Base-by-base conservation (phyloP, 2,329 filamentous ascomycete genomes). In the Ceratocystis harringtonii region DNA sequence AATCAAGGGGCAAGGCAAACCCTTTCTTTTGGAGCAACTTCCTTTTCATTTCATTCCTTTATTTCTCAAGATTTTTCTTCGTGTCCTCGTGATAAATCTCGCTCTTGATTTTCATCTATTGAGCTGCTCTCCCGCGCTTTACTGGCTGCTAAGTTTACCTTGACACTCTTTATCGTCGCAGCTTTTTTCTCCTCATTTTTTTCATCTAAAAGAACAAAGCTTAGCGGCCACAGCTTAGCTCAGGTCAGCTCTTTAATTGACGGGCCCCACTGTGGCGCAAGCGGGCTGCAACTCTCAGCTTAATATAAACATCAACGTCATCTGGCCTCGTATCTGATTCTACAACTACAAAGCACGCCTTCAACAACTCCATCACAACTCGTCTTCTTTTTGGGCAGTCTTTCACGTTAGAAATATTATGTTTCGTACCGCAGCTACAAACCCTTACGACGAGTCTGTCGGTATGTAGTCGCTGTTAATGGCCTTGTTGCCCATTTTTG, bases 391-490 rank as follows among this genome's bases (percentile, higher is more conserved):
- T n/a, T 50, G 17, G 36, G n/a, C 44, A n/a, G 22, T n/a, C 41
- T 30, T 19, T 30, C 19, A 50, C 36, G 32, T 69, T 70, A 7
- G 32, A 62, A 19, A n/a, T 25, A 76, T 73, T 75, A 84, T 84
- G 80, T 84, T 84, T 71, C 78, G 81, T 75, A 80, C 81, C 71
- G 80, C 81, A 73, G 79, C 81, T 70, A 75, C 76, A 68, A 79
- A 80, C 72, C 81, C 81, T 64, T 84, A 81, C 73, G 82, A 84
- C 73, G 81, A 84, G 72, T 78, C 75, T 71, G 77, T 84, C 76
- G 80, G 81, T 84, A 79, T 68, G 80, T 77, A 68, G 36, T 41
- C 36, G 15, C 63, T 25, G 12, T 12, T 28, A 36, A 22, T 22
- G 52, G 64, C 45, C 55, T 65, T 66, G 52, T 62, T 67, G 43